Evolutionary conservation across 176 grass and related monocot species (phyloP), one percentile per base, ranked within the genome.

Genomic region (Puya raimondii): DNA sequence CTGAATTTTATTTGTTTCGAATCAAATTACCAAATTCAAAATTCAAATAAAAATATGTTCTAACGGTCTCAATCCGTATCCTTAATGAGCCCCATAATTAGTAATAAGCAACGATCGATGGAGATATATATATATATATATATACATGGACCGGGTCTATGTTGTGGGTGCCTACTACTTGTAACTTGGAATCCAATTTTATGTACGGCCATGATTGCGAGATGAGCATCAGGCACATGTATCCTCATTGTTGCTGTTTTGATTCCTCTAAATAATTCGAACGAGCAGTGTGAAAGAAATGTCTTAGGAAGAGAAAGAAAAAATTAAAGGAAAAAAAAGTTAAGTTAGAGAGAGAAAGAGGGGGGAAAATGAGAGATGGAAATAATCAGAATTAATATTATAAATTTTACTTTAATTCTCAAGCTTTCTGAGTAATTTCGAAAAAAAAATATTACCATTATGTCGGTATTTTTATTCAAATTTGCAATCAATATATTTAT

Each of bases 141-240:
- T 20, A 23, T 23, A 11, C 18, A 11, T 3, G 58, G 23, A 2
- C 25, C 25, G 25, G 25, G 25, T 26, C 25, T 26, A 26, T 2
- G 25, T 26, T 26, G 25, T 26, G 12, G 58, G 23, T 63, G 20
- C 6, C 58, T 21, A 23, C 2, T 23, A 63, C 12, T 2, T 10
- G 14, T 29, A 67, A 1, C 15, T 17, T 11, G 65, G 65, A 20
- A 67, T 67, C 65, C 65, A 49, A 49, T 67, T 23, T 23, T 15
- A 9, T 13, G 33, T 67, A 67, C 65, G 65, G 65, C 65, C 33
- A 67, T 67, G 65, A 67, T 67, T 67, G 65, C 26, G 65, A 49
- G 65, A 67, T 17, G 14, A 49, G 33, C 14, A 2, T 1, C 14
- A 47, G 65, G 65, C 33, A 48, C 33, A 48, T 20, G 65, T 17